Conservation (phyloP, 345 rosid species). For the Lepidium didymum region DNA sequence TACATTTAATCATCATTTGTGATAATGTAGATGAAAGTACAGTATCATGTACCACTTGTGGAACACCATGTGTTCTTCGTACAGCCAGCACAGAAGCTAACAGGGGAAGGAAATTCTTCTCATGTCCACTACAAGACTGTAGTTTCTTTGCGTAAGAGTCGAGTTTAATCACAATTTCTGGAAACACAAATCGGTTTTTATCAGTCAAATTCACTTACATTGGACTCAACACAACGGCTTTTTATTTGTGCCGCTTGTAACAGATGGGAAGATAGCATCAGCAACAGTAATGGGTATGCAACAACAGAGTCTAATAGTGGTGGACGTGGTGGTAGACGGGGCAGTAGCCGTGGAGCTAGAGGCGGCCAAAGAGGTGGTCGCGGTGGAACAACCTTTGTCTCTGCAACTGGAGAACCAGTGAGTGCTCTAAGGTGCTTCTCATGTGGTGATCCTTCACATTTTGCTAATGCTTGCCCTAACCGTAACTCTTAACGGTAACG, state of each 20-base stretch:
- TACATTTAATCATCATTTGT: background rate
- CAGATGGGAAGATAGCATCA: conserved; percentile 87
- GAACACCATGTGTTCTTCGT: conserved; percentile 56
- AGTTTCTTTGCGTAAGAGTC: conserved; percentile 61
- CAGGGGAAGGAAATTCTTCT: conserved; percentile 88
- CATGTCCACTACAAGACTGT: conserved; percentile 73
- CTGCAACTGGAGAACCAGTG: conserved; percentile 83
- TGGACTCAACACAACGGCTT: background rate
- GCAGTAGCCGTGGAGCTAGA: conserved; percentile 30
- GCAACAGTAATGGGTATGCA: conserved; percentile 31
- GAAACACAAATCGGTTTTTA: background rate
- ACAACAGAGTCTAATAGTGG: conserved; percentile 19
- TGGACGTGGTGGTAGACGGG: conserved; percentile 37
- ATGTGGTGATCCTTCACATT: conserved; percentile 96
- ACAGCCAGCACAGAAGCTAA: conserved; percentile 84
- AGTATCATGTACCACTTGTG: conserved; percentile 60
- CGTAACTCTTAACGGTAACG: conserved; percentile 40
- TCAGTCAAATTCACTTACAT: background rate
- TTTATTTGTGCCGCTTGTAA: conserved; percentile 7
- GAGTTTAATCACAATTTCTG: background rate
- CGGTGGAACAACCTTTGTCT: conserved; percentile 48
- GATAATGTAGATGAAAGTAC: conserved; percentile 59
- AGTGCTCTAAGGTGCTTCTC: conserved; percentile 68
- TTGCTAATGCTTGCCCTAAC: conserved; percentile 75
- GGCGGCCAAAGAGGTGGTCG: conserved; percentile 41